Evolutionary conservation across 169 alveolate genomes (phyloP), one percentile per base, ranked within the genome.

Genomic region (Plasmodium relictum): DNA sequence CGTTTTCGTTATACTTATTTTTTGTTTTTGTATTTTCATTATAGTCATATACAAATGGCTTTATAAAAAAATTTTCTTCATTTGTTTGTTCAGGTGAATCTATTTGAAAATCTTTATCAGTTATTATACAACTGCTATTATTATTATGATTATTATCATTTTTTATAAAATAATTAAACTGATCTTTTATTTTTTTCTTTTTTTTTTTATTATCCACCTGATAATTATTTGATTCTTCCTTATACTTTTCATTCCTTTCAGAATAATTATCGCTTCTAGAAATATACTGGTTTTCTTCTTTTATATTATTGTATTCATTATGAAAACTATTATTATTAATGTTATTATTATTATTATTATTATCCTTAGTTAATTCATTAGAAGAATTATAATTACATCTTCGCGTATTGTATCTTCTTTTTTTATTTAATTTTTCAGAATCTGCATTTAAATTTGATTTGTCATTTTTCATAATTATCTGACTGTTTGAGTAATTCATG

Each of bases 81-180:
- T 63, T 63, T 31, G 78, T 65, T 65, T 78, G 71, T 48, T 63
- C 89, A 12, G 89, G 89, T 0, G 89, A 78, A 78, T 76, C 89
- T 8, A 76, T 12, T 16, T 76, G 89, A 62, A 76, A 76, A 63
- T 76, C 89, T 37, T 76, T 62, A 41, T 76, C 89, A 14, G 89
- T 76, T 62, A 76, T 62, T 37, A 76, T 62, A 41, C 89, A 76
- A 10, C 41, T 45, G 8, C 59, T 76, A 56, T 76, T 63, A 59
- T 20, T 37, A 6, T 4, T 20, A 16, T n/a, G 12, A 16, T 24
- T 41, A 1, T 48, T 65, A 48, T 50, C 74, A n/a, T 62, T 7
- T 68, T 44, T 76, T 45, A 76, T 48, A 26, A 76, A 66, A 24
- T 54, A 76, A 62, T 48, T 61, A 54, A 62, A 62, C 12, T 76